Evolutionary conservation across 306 rosid species (phyloP), one percentile per base, ranked within the genome.

Genomic region (Lathyrus sativus): DNA sequence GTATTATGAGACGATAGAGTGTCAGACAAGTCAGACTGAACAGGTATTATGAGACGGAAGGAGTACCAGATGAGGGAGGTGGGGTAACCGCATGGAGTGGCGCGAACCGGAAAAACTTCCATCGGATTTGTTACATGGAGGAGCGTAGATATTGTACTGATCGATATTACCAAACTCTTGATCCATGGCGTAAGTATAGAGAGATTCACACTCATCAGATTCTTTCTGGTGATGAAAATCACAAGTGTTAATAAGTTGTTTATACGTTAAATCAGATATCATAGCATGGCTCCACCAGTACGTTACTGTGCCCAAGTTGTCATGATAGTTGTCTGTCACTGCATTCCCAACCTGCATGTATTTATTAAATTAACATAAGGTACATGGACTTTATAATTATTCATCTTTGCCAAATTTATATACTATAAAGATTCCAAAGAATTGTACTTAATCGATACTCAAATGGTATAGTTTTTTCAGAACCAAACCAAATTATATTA

Each of bases 271-370:
- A 49, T 92, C 98, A 3, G 98, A 92, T 68, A 92, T 92, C 98
- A 92, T 92, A 11, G 98, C 98, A 14, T 92, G 98, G 84, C 96
- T 92, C 98, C 98, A 92, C 98, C 98, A 92, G 56, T 92, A 92
- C 5, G 92, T 80, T 74, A 92, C 98, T 5, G 98, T 92, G 45
- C 98, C 98, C 11, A 92, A 69, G 82, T 88, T 92, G 65, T 92
- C 98, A 48, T 88, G 90, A 79, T 88, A 92, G 76, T 85, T 90
- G 81, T 92, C 98, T 7, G 96, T 92, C 53, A 92, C 98, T 26
- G 98, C 98, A 78, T 92, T 92, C 2, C 98, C 98, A 57, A 92
- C 96, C 98, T 92, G 82, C n/a, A 38, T 37, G 9, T 51, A 24
- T 24, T 24, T 24, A 19, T 19, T 19, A 19, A 19, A 19, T 19